Evolutionary conservation across 345 rosid genomes (phyloP).

Genomic region (Sonneratia alba): DNA sequence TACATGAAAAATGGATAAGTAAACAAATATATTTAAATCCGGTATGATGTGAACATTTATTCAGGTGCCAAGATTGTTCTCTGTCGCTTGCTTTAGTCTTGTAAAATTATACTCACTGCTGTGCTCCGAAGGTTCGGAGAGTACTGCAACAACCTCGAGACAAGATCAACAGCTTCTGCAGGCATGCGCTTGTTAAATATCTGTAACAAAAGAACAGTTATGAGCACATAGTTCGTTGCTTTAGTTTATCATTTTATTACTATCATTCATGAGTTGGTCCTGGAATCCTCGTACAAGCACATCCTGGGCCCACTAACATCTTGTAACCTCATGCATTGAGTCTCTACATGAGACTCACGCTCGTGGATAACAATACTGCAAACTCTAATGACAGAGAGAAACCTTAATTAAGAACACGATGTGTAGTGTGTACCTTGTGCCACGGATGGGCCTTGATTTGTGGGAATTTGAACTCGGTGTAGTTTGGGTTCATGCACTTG

Average conservation of each 20-base stretch:
- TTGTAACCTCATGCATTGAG: no score
- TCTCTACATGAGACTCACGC: no score
- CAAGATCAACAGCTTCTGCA: slow-evolving; percentile 94
- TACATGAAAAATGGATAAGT: background rate
- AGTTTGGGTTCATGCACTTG: slow-evolving; percentile 98
- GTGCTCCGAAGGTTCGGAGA: slow-evolving; percentile 90
- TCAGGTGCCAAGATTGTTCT: background rate
- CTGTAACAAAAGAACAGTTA: slow-evolving; percentile 23
- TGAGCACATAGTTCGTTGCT: background rate
- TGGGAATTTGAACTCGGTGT: slow-evolving; percentile 92
- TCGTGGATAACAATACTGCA: no score
- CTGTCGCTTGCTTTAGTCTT: background rate
- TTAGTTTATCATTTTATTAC: background rate
- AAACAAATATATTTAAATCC: background rate
- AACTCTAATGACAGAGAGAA: background rate
- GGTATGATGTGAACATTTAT: background rate
- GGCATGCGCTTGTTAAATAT: slow-evolving; percentile 96
- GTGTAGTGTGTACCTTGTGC: slow-evolving; percentile 98
- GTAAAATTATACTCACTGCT: slow-evolving; percentile 52
- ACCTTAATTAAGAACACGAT: background rate
- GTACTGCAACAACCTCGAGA: slow-evolving; percentile 90
- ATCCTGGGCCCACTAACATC: background rate
- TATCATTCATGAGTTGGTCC: no score
- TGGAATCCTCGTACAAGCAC: no score
- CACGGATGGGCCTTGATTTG: slow-evolving; percentile 99